phyloP scores from a whole-genome alignment of 331 rosid species.

The Arachis monticola region DNA sequence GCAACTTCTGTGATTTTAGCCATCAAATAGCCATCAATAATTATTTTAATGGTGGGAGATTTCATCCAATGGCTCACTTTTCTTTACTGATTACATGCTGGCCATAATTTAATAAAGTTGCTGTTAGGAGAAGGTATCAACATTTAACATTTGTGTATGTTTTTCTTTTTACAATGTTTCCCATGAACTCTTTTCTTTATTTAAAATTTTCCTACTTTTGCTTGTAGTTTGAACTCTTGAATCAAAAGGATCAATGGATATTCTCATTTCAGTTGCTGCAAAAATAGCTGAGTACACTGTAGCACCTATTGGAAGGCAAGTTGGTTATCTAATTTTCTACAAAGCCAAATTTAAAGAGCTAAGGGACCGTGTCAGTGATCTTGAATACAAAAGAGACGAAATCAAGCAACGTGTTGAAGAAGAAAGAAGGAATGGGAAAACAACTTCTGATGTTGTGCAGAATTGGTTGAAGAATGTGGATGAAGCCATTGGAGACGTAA shows the following conservation, averaged over 20 bases:
- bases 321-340: slow-evolving; percentile 15
- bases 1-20: too few species aligned
- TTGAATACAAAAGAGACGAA: neutral
- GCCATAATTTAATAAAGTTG: too few species aligned
- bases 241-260: neutral
- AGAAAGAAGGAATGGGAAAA: slow-evolving; percentile 11
- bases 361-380: neutral
- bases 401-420: neutral
- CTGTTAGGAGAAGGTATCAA: too few species aligned
- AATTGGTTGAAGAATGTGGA: neutral
- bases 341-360: neutral
- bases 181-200: too few species aligned
- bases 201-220: neutral
- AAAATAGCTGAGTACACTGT: neutral
- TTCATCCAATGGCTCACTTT: too few species aligned
- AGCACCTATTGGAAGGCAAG: neutral
- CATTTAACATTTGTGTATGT: too few species aligned
- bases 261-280: neutral
- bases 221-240: neutral
- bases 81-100: too few species aligned
- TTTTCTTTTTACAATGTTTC: too few species aligned
- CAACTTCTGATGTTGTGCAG: neutral
- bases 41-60: too few species aligned
- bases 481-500: neutral
- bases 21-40: too few species aligned